Evolutionary conservation across 192 early-diverging fungal genomes (phyloP).

Genomic region (Kickxella alabastrina): DNA sequence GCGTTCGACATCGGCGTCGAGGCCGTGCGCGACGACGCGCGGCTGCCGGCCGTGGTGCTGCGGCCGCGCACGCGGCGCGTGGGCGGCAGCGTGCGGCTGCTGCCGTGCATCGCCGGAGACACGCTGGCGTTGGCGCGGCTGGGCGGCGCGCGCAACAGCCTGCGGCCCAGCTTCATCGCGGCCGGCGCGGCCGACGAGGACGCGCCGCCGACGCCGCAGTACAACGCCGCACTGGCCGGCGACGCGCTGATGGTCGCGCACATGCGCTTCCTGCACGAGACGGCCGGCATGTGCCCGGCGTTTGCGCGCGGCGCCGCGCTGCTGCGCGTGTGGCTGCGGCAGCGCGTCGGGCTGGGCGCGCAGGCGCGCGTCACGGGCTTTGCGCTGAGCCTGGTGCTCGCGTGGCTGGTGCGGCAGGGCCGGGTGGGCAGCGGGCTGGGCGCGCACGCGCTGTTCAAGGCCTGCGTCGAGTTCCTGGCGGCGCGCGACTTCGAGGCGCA

Average conservation of each 20-base stretch:
- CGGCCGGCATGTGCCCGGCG: conserved; percentile 63
- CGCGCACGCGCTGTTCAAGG: conserved; percentile 81
- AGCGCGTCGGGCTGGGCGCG: conserved; percentile 53
- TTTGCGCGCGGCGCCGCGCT: conserved; percentile 80
- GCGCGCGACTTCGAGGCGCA: conserved; percentile 32
- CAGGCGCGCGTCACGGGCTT: conserved; percentile 65
- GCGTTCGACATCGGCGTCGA: conserved; percentile 53
- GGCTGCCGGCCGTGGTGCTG: conserved; percentile 61
- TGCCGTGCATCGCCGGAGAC: conserved; percentile 66
- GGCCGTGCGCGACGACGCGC: conserved; percentile 57
- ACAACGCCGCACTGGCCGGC: conserved; percentile 78
- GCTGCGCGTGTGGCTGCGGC: conserved; percentile 80
- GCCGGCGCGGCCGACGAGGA: conserved; percentile 1
- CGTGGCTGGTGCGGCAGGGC: conserved; percentile 67
- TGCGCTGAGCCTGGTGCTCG: conserved; percentile 82
- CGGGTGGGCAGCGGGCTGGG: conserved; percentile 26
- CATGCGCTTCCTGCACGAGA: conserved; percentile 74
- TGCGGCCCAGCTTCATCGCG: conserved; percentile 57
- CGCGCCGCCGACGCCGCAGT: conserved; percentile 73
- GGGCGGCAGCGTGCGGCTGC: conserved; percentile 54
- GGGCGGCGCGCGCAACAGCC: conserved; percentile 76
- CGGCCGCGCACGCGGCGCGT: conserved; percentile 31
- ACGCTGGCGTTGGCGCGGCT: conserved; percentile 68
- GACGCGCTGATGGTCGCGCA: conserved; percentile 74
- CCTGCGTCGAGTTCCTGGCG: conserved; percentile 79